Conservation (phyloP, 495 filamentous ascomycete species). For the Hypoxylon perforatum region DNA sequence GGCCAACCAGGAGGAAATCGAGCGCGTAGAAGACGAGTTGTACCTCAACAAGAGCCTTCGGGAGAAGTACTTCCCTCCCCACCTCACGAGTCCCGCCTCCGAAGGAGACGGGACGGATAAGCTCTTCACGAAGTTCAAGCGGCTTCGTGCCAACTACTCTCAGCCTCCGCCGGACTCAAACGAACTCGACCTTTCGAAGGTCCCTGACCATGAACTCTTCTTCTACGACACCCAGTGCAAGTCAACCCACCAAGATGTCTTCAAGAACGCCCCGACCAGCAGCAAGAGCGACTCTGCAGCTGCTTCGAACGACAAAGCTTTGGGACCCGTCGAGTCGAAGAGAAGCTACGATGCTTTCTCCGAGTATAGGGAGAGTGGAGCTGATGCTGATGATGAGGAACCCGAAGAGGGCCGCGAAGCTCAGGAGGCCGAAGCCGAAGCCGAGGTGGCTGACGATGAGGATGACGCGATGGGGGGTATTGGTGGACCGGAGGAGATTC, state of each 20-base stretch:
- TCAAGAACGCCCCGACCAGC: slow-evolving; percentile 46
- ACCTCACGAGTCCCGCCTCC: slow-evolving; percentile 4
- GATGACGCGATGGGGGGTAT: background rate
- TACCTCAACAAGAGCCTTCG: background rate
- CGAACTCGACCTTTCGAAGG: background rate
- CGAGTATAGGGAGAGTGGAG: slow-evolving; percentile 8
- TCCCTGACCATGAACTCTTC: slow-evolving; percentile 22
- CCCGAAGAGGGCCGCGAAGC: background rate
- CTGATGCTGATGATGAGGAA: background rate
- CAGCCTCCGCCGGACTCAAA: background rate
- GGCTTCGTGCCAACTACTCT: no score
- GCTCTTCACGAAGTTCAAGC: background rate
- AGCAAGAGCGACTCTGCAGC: slow-evolving; percentile 27
- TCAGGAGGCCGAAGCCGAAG: background rate
- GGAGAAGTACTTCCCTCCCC: slow-evolving; percentile 22
- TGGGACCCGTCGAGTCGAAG: background rate
- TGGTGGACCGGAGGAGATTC: slow-evolving; percentile 2
- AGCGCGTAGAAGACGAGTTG: slow-evolving; percentile 9
- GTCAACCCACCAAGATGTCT: slow-evolving; percentile 50
- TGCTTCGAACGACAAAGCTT: background rate
- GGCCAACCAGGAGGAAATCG: slow-evolving; percentile 19
- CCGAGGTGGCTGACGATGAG: background rate
- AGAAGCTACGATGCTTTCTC: slow-evolving; percentile 15
- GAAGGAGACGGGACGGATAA: slow-evolving; percentile 35
- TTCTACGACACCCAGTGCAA: slow-evolving; percentile 48